Conservation (phyloP, 176 grass and related monocot species). For the Zizania latifolia region DNA sequence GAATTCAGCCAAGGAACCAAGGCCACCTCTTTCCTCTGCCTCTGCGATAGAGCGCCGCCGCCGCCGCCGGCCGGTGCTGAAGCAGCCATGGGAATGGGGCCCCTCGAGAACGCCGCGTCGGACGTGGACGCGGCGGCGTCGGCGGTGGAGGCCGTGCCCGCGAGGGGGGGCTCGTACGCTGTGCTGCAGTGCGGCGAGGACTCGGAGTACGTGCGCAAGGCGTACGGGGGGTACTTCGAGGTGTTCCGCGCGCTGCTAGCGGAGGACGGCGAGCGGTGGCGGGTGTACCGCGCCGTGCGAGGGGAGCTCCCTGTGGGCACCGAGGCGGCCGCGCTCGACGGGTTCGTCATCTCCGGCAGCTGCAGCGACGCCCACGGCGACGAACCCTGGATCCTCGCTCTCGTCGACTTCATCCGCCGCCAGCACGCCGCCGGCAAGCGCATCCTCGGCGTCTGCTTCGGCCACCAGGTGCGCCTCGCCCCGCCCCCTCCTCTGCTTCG, state of each 20-base stretch:
- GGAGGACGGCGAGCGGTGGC: slow-evolving; percentile 73
- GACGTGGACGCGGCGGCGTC: neutral
- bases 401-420: slow-evolving; percentile 48
- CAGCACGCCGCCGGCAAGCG: slow-evolving; percentile 53
- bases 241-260: slow-evolving; percentile 66
- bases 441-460: slow-evolving; percentile 92
- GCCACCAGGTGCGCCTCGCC: slow-evolving; percentile 58
- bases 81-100: slow-evolving; percentile 47
- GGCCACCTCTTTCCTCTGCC: neutral
- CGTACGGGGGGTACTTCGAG: slow-evolving; percentile 72
- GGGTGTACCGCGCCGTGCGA: slow-evolving; percentile 46
- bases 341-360: slow-evolving; percentile 76
- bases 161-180: slow-evolving; percentile 24
- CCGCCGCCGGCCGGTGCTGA: neutral
- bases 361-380: slow-evolving; percentile 81
- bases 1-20: neutral
- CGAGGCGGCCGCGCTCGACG: slow-evolving; percentile 45
- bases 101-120: slow-evolving; percentile 10
- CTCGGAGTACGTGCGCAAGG: slow-evolving; percentile 71
- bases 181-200: slow-evolving; percentile 88
- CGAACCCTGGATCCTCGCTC: slow-evolving; percentile 59
- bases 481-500: neutral
- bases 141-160: neutral
- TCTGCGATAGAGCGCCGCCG: neutral
- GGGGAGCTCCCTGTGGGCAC: slow-evolving; percentile 53